phyloP scores from a whole-genome alignment of 352 stramenopile species.

The Saprolegnia parasitica region DNA sequence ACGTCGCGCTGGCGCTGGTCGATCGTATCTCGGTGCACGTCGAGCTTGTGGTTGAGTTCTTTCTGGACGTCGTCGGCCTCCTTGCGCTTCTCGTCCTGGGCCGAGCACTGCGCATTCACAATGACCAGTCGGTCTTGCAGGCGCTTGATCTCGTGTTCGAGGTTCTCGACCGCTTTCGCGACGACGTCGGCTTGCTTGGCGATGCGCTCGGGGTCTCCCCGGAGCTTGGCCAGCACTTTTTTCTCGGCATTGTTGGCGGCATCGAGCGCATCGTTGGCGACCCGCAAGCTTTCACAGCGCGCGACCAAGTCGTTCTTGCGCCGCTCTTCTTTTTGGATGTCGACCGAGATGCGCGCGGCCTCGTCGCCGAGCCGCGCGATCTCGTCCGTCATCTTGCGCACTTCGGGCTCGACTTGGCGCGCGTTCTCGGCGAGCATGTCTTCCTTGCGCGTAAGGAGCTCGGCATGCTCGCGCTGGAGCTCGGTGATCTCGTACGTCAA shows the following conservation, averaged over 20 bases:
- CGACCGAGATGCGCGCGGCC: conserved; percentile 55
- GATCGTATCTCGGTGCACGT: conserved; percentile 87
- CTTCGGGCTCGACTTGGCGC: conserved; percentile 79
- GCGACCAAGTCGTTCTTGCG: conserved; percentile 58
- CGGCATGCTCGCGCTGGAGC: conserved; percentile 72
- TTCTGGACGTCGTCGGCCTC: conserved; percentile 76
- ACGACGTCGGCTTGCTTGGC: conserved; percentile 84
- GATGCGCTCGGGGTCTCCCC: conserved; percentile 75
- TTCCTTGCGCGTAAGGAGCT: conserved; percentile 67
- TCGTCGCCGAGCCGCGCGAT: conserved; percentile 63
- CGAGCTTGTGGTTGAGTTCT: conserved; percentile 79
- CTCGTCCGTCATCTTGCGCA: conserved; percentile 64
- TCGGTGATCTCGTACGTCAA: conserved; percentile 86
- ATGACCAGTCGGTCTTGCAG: conserved; percentile 37
- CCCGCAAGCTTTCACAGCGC: conserved; percentile 52
- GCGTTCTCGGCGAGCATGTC: conserved; percentile 70
- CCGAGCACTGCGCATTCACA: conserved; percentile 40
- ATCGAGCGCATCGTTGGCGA: conserved; percentile 62
- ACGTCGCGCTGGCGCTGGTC: conserved; percentile 89
- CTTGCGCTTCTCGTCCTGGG: conserved; percentile 49
- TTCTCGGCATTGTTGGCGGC: conserved; percentile 40
- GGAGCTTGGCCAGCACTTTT: conserved; percentile 59
- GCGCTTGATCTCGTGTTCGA: conserved; percentile 63
- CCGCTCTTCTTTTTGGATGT: conserved; percentile 63
- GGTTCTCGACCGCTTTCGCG: conserved; percentile 60